A percentile compares a stretch with the other conserved stretches of the same genome.
Conservation (phyloP, 1,284 basidiomycete genomes). For the Melanopsichium pennsylvanicum region DNA sequence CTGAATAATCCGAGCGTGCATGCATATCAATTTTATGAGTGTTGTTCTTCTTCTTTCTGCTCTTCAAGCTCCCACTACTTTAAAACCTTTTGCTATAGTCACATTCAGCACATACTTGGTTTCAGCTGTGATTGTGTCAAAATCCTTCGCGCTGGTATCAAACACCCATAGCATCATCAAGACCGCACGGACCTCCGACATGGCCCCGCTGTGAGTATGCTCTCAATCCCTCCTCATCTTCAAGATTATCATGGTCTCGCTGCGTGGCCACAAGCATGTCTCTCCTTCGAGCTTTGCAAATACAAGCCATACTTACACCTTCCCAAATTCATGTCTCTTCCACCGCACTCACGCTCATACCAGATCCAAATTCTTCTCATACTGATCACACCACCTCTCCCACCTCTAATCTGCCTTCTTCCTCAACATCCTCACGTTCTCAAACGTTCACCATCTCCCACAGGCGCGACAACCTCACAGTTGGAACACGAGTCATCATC, state of each 20-base stretch:
- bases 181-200: constrained; percentile 26
- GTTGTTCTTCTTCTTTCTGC: not conserved
- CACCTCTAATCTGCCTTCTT: not conserved
- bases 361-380: not conserved
- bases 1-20: not conserved
- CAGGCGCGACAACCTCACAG: constrained; percentile 50
- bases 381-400: not conserved
- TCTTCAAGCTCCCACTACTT: not conserved
- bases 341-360: too few species aligned
- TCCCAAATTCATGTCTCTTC: too few species aligned
- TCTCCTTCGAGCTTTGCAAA: constrained; percentile 31
- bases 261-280: constrained; percentile 8
- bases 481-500: constrained; percentile 50
- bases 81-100: not conserved
- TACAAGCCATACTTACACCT: constrained; percentile 22
- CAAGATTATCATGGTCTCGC: not conserved
- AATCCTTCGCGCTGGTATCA: too few species aligned
- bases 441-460: constrained; percentile 8
- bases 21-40: not conserved
- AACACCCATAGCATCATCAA: too few species aligned
- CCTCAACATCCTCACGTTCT: too few species aligned
- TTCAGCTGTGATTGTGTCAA: constrained; percentile 1
- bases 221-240: not conserved
- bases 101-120: not conserved
- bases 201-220: constrained; percentile 37